Base-by-base conservation (phyloP, 164 flowering plant genomes). In the Stephania cephalantha region DNA sequence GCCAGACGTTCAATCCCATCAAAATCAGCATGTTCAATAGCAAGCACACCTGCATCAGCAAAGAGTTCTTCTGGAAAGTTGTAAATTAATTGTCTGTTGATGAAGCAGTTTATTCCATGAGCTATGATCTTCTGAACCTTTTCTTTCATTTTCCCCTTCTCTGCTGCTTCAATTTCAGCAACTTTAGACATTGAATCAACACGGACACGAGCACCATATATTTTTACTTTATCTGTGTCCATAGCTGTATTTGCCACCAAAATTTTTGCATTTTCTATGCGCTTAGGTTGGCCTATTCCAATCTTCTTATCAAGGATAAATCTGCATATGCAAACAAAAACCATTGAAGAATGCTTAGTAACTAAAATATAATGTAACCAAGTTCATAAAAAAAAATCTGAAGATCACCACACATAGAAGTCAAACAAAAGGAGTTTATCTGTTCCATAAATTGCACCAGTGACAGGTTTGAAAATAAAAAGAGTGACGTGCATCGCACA, bases 161-260 rank as follows among this genome's bases (percentile, higher is more conserved):
- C 99, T 44, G 99, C 99, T 3, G 80, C 86, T 84, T 95, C 99
- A 83, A 94, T 93, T 82, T 95, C 89, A 12, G 99, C 99, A 81
- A 94, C 98, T 83, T 76, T 92, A 22, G 98, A 75, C 98, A 96
- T 96, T 67, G 99, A 96, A 82, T 96, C 98, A 76, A 92, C 99
- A 79, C 98, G 95, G 55, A 95, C 99, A 77, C 98, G 97, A 58
- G 99, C 97, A 12, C 99, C 98, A 84, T 96, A 96, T 20, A 96
- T 96, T 80, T 96, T 96, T 25, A 96, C 99, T 85, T 96, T 93
- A 79, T 96, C 97, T 8, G 98, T 94, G 78, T 96, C 99, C 99
- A 96, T 94, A n/a, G 99, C 99, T 74, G 98, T 96, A 84, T 96
- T 96, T 80, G 99, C 97, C 70, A 96, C 98, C 88, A 96, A 85